These are phyloP conservation scores for Aristolochia contorta DNA, from an alignment of 164 flowering plant genomes.

Conservation along the genomic window DNA sequence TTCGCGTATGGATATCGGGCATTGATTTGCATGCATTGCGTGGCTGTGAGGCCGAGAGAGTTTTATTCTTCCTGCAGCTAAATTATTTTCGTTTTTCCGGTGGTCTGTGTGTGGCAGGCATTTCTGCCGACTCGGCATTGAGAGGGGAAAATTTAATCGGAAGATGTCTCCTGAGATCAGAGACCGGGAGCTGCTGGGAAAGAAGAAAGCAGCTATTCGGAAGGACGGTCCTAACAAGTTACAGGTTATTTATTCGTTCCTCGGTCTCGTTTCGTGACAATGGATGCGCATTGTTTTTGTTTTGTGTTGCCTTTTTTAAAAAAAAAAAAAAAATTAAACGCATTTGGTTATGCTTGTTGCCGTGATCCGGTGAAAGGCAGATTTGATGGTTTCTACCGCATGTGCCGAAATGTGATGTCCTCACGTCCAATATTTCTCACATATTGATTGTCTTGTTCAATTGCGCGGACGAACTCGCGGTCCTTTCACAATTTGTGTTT, in stretches of 20 bases:
- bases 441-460: not conserved
- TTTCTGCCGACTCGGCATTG: too few species aligned
- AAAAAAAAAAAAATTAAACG: too few species aligned
- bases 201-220: slow-evolving; percentile 48
- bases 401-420: not conserved
- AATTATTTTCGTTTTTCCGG: not conserved
- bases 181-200: slow-evolving; percentile 30
- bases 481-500: not conserved
- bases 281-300: not conserved
- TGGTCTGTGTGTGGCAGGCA: not conserved
- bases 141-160: not conserved
- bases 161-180: slow-evolving; percentile 13
- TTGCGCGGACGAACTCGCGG: not conserved
- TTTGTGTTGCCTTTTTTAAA: not conserved
- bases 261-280: not conserved
- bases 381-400: not conserved
- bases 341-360: not conserved
- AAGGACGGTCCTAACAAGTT: slow-evolving; percentile 55
- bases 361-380: not conserved
- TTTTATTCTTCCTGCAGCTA: not conserved
- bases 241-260: slow-evolving; percentile 37
- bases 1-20: not conserved
- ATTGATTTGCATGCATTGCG: not conserved
- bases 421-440: not conserved
- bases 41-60: not conserved